Conservation (phyloP, 2,329 filamentous ascomycete species). For the Claviceps pazoutovae region DNA sequence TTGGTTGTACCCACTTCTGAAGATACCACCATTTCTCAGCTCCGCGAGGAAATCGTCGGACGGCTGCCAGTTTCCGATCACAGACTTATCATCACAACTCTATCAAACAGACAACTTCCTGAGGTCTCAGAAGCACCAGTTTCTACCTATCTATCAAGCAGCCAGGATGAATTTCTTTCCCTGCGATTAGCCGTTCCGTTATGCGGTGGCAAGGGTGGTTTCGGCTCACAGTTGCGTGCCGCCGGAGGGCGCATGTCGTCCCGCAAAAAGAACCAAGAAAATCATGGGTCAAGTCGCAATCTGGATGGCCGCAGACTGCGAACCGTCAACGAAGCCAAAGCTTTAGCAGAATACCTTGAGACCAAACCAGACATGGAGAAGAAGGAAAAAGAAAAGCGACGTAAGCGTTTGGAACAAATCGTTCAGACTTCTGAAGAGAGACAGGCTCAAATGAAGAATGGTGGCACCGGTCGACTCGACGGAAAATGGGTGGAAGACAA, state of each 20-base stretch:
- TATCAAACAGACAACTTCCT: constrained; percentile 58
- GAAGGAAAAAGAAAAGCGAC: constrained; percentile 76
- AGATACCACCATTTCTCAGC: constrained; percentile 50
- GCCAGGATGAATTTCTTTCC: constrained; percentile 57
- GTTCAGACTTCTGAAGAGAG: constrained; percentile 71
- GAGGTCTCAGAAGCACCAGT: constrained; percentile 39
- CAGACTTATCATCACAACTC: constrained; percentile 67
- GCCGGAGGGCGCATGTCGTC: constrained; percentile 97
- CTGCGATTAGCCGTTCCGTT: constrained; percentile 68
- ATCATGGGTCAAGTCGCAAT: constrained; percentile 84
- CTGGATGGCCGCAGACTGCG: constrained; percentile 80
- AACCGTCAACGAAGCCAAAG: constrained; percentile 90
- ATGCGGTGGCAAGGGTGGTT: constrained; percentile 91
- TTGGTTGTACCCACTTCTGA: constrained; percentile 60
- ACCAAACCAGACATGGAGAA: constrained; percentile 96
- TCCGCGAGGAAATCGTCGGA: constrained; percentile 48
- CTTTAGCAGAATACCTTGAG: constrained; percentile 83
- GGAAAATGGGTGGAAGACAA: constrained; percentile 93
- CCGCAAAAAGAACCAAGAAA: constrained; percentile 72
- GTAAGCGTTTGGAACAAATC: constrained; percentile 76
- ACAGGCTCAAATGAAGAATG: constrained; percentile 70
- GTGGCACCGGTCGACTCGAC: constrained; percentile 58
- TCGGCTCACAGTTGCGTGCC: constrained; percentile 90
- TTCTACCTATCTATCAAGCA: constrained; percentile 43
- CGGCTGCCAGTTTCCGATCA: constrained; percentile 43